Evolutionary conservation across 2,329 filamentous ascomycete genomes (phyloP), one percentile per base, ranked within the genome.

Genomic region (Arthrinium phaeospermum): DNA sequence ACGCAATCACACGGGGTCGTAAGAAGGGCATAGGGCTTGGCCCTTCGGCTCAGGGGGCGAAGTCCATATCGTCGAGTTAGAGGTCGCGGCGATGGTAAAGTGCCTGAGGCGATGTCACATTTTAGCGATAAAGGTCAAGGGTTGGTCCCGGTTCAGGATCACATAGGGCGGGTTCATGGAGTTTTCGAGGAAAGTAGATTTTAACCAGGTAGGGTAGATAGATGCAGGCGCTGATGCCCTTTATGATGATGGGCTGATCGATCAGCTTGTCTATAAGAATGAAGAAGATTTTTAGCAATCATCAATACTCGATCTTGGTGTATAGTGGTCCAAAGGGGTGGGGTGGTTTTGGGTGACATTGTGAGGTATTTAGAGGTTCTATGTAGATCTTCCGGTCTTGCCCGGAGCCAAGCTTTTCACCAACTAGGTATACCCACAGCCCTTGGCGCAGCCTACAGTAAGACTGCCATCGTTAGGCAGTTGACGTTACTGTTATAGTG

Each of bases 11-110:
- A 0, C 86, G 88, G 71, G 95, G 91, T 1, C 86, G 93, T 71
- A 85, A 83, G 73, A 93, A 91, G 80, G 92, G 94, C 0, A 93
- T 97, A 76, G 94, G 95, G 1, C 75, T 91, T n/a, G 68, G 68
- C 6, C 19, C 30, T 8, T 2, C 57, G 10, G 57, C 57, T 14
- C 30, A 64, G 6, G 57, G 57, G 16, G 5, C 19, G 12, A 64
- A 64, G 57, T 41, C 19, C 19, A 22, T 64, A 41, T 41, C 57
- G 57, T 41, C 34, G 22, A 19, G 30, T 34, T 64, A 64, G 34
- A 24, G 2, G 19, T 3, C 34, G 34, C 30, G 19, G 19, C 34
- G 57, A n/a, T n/a, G 57, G 19, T 12, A 41, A 14, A 22, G 34
- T 41, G 57, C 22, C 34, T 64, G 22, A 41, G 57, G 19, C 19